Evolutionary conservation across 257 asterid genomes (phyloP), one percentile per base, ranked within the genome.

Genomic region (Scutellaria baicalensis): DNA sequence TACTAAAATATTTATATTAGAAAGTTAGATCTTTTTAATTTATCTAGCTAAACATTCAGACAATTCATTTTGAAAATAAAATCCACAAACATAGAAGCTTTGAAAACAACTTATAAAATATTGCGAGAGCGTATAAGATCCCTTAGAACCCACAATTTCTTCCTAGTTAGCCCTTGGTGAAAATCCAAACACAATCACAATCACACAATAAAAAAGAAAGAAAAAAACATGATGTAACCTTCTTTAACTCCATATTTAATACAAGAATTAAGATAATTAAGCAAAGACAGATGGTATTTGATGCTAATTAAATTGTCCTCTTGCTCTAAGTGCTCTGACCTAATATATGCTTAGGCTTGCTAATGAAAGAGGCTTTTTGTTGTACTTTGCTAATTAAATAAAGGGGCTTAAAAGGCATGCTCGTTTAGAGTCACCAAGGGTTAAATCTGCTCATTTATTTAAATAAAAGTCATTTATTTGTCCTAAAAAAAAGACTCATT

Each of bases 301-400:
- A 72, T 75, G 78, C 73, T 21, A 69, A 71, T 21, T 13, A 49
- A 33, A 61, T 57, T 68, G 81, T 79, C 78, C 80, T 81, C 40
- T 75, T 73, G 72, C 69, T 64, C 71, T 44, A 56, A 75, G 90
- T 84, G 87, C 85, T 84, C 40, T 84, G 90, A 81, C 89, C 86
- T 83, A 83, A 80, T 60, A 52, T 70, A 74, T 83, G 78, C 79
- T 69, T 57, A 73, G 59, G 39, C 82, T 71, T 72, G 84, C 79
- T 71, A 62, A 61, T 72, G 79, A 78, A 27, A 45, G 63, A 58
- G 60, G 74, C 80, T 72, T 73, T 56, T 42, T 3, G 45, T 45
- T 66, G 79, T 66, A 78, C 77, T 75, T 75, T 76, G 71, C 44
- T 16, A 56, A 77, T 47, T 64, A 64, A 27, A 76, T 54, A 52